phyloP scores from a whole-genome alignment of 1,284 basidiomycete genomes.

The Boletus sp. region DNA sequence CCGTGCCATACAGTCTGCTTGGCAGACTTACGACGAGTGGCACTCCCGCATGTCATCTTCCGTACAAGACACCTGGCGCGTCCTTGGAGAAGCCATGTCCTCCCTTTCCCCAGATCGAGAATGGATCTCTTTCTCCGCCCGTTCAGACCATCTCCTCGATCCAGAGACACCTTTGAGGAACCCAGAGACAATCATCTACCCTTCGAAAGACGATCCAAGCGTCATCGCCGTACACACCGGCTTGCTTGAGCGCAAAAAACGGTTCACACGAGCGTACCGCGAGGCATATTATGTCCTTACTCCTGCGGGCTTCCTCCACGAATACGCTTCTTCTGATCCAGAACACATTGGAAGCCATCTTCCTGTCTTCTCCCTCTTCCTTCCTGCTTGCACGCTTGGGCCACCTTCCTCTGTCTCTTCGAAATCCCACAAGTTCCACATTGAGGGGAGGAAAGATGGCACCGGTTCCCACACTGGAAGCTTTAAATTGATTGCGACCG shows the following conservation, averaged over 20 bases:
- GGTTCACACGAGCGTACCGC: constrained; percentile 89
- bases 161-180: constrained; percentile 93
- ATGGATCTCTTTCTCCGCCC: constrained; percentile 95
- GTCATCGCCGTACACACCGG: constrained; percentile 90
- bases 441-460: constrained; percentile 89
- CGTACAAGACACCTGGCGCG: constrained; percentile 80
- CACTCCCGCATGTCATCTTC: constrained; percentile 80
- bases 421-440: constrained; percentile 95
- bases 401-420: constrained; percentile 77
- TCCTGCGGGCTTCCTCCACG: constrained; percentile 94
- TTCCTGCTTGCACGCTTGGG: constrained; percentile 95
- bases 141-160: constrained; percentile 94
- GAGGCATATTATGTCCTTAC: constrained; percentile 94
- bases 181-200: constrained; percentile 81
- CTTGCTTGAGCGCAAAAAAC: constrained; percentile 94
- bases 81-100: constrained; percentile 78
- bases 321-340: constrained; percentile 83
- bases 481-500: constrained; percentile 39
- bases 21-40: constrained; percentile 99
- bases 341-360: constrained; percentile 51
- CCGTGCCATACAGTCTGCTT: constrained; percentile 92
- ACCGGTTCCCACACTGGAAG: constrained; percentile 60
- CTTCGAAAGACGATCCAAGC: constrained; percentile 90
- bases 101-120: constrained; percentile 89
- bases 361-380: constrained; percentile 88